Evolutionary conservation across 768 basidiomycete genomes (phyloP), one percentile per base, ranked within the genome.

Genomic region (Strobilomyces dryophilus): DNA sequence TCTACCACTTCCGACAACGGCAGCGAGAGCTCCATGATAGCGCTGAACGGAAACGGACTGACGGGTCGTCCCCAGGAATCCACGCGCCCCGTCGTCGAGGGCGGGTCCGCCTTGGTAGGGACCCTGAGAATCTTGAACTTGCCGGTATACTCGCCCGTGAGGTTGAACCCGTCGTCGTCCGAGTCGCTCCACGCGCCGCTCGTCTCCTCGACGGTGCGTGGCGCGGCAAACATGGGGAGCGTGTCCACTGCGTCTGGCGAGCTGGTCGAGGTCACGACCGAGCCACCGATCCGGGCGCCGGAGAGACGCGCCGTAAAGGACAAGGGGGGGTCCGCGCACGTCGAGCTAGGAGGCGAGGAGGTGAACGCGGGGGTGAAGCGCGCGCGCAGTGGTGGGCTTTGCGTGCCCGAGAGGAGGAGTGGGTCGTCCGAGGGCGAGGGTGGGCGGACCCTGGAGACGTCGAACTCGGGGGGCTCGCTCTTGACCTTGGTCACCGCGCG

Each of bases 341-440:
- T 17, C 26, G 47, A 29, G 9, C 59, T 55, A 0, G 65, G 59
- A 5, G 71, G 67, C 20, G 70, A 70, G 8, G 73, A 70, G 45
- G 70, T 63, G 27, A 75, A 66, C 0, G 64, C 55, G 14, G 76
- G 71, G 0, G 74, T 76, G 17, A 71, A 62, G n/a, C 72, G 73
- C 18, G 73, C 57, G 44, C 71, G 56, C 8, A 62, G 35, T 11
- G 68, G 58, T 34, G 59, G 43, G 51, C 55, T 55, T 53, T 52
- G 24, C 18, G 35, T 31, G 41, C 61, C 81, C 42, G 75, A 77
- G 27, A 91, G 73, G 2, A 91, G 71, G 0, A 91, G 66, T 0
- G 89, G 89, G 60, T 91, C 89, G 35, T 91, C 89, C 1, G 80
- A 80, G 3, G 89, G 89, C 49, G 85, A 87, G 0, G 86, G 74